Percentiles rank a stretch among this genome's conserved stretches.
Evolutionary conservation across 495 filamentous ascomycete genomes (phyloP).

Genomic region (Daldinia decipiens): DNA sequence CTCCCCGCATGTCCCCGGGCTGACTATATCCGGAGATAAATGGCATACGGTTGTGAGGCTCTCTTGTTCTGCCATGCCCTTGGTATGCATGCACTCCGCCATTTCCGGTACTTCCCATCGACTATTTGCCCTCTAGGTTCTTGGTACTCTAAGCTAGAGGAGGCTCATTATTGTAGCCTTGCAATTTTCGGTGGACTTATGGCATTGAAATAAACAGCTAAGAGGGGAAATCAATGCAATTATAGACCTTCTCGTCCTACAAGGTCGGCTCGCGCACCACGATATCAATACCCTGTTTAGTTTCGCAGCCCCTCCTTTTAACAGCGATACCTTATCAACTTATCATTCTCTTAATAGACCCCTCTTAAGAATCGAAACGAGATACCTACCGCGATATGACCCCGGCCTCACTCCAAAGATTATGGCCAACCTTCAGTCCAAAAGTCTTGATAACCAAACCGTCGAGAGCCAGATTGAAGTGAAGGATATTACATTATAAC

Average conservation of each 20-base stretch:
- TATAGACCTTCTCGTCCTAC: neutral
- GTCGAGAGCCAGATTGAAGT: neutral
- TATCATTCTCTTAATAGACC: neutral
- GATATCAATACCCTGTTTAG: neutral
- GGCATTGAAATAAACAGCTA: slow-evolving; percentile 2
- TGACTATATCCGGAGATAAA: slow-evolving; percentile 13
- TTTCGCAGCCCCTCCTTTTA: neutral
- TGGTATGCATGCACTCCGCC: slow-evolving; percentile 23
- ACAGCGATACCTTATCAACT: slow-evolving; percentile 2
- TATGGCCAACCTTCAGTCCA: neutral
- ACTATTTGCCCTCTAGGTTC: neutral
- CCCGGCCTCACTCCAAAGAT: neutral
- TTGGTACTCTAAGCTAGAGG: slow-evolving; percentile 8
- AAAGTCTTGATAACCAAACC: neutral
- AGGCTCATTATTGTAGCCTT: slow-evolving; percentile 16
- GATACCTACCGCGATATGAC: neutral
- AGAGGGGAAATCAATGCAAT: neutral
- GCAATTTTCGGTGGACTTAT: slow-evolving; percentile 27
- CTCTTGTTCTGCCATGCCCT: slow-evolving; percentile 14
- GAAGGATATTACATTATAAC: neutral
- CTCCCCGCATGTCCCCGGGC: slow-evolving; percentile 31
- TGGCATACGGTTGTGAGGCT: slow-evolving; percentile 12
- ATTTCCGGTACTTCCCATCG: slow-evolving; percentile 7
- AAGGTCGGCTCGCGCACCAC: neutral
- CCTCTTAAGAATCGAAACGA: neutral